A percentile compares a stretch with the other conserved stretches of the same genome.
Evolutionary conservation across 208 protist genomes (phyloP).

Genomic region (Leishmania lainsoni): DNA sequence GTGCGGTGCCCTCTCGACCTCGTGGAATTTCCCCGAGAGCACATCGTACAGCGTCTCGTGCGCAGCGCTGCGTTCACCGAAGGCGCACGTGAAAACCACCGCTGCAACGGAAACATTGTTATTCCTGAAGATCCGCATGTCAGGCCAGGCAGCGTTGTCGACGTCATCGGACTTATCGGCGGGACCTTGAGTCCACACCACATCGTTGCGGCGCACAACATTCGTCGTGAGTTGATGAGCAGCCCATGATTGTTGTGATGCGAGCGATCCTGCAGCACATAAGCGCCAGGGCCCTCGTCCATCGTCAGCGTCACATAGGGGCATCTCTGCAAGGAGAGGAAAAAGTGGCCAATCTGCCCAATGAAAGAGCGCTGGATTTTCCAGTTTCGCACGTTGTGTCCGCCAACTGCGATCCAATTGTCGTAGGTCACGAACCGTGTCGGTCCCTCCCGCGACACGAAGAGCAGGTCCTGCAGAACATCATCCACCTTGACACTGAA

Average conservation of each 20-base stretch:
- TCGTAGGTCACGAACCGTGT: constrained; percentile 69
- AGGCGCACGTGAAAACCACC: constrained; percentile 82
- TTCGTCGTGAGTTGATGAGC: constrained; percentile 63
- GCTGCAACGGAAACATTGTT: constrained; percentile 82
- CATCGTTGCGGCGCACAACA: constrained; percentile 71
- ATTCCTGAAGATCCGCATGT: constrained; percentile 76
- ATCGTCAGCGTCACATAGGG: constrained; percentile 76
- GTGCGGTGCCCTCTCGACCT: constrained; percentile 43
- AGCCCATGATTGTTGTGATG: constrained; percentile 78
- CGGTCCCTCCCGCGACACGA: constrained; percentile 79
- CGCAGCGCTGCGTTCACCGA: constrained; percentile 52
- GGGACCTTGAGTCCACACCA: constrained; percentile 72
- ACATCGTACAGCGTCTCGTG: constrained; percentile 76
- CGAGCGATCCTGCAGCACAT: constrained; percentile 79
- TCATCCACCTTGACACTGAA: constrained; percentile 89
- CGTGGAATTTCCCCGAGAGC: constrained; percentile 28
- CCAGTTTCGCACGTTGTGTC: constrained; percentile 89
- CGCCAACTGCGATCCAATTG: constrained; percentile 84
- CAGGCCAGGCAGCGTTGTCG: constrained; percentile 31
- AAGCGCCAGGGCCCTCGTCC: constrained; percentile 82
- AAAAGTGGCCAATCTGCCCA: constrained; percentile 78
- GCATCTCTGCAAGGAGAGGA: constrained; percentile 67
- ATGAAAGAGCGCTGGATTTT: constrained; percentile 65
- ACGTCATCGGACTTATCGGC: constrained; percentile 29
- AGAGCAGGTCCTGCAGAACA: constrained; percentile 78